phyloP scores from a whole-genome alignment of 1,139 yeast species.

The Yamadazyma pseudoaaseri region DNA sequence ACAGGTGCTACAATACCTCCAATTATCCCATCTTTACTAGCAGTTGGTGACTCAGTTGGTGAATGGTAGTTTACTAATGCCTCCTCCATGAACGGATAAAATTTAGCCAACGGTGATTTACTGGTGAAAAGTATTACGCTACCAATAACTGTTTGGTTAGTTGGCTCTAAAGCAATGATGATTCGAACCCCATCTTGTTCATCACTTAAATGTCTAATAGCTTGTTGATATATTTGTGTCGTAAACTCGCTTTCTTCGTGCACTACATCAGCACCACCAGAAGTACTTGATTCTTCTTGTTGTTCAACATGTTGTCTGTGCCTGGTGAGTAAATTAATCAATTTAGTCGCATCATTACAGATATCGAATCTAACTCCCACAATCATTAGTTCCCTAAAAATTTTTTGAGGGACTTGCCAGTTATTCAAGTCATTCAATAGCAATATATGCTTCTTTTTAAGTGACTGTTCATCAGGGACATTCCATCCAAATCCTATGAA shows the following conservation, averaged over 20 bases:
- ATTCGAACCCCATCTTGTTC: conserved; percentile 39
- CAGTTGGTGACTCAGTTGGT: conserved; percentile 7
- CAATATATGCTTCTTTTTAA: conserved; percentile 32
- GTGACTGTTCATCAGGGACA: conserved; percentile 11
- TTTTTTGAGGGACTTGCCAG: conserved; percentile 57
- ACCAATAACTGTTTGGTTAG: conserved; percentile 54
- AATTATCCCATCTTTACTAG: conserved; percentile 20
- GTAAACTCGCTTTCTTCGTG: conserved; percentile 15
- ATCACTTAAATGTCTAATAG: conserved; percentile 21
- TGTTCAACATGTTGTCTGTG: conserved; percentile 4
- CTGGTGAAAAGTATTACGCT: conserved; percentile 54
- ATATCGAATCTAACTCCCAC: conserved; percentile 61
- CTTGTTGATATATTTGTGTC: conserved; percentile 23
- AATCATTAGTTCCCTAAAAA: conserved; percentile 56
- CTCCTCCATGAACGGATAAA: conserved; percentile 52
- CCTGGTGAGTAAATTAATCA: conserved; percentile 32
- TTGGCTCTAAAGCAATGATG: conserved; percentile 57
- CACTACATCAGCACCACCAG: conserved; percentile 5
- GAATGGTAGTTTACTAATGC: conserved; percentile 13
- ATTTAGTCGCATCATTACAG: conserved; percentile 41
- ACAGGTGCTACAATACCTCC: conserved; percentile 62
- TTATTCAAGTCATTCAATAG: conserved; percentile 32
- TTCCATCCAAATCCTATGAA: conserved; percentile 44
- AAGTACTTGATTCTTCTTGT: neutral
- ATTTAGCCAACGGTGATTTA: conserved; percentile 45